Base-by-base conservation (phyloP, 208 protist genomes). In the Trypanosomatidae sp. region DNA sequence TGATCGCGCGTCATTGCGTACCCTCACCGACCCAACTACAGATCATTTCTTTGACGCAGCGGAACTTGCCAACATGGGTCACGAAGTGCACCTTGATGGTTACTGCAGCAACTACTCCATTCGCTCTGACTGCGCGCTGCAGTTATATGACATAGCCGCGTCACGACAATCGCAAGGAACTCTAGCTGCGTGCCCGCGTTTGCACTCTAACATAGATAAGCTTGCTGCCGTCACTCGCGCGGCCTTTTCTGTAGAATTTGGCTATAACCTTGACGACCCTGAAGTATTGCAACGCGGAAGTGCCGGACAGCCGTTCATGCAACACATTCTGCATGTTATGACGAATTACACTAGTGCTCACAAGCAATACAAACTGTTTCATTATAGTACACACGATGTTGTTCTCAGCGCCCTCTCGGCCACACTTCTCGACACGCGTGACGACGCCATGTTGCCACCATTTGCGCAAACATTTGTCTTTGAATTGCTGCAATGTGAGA, bases 321-420 rank as follows among this genome's bases (percentile, higher is more conserved):
- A 70, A 26, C 43, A 79, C 50, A 38, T 76, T 5, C 40, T 79
- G n/a, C 6, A 11, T 23, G 77, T 78, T 56, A 61, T 74, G 30
- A 21, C 67, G 23, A 23, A 33, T 13, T 28, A 58, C 26, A 56
- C 63, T 16, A 26, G 25, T 6, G 70, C 51, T 25, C 44, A 44
- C 2, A 67, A 53, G 33, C 59, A 1, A 18, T 78, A 53, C 47
- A 77, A 67, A 56, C 38, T 82, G 39, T 67, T 67, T 53, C 63
- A 82, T 44, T 82, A 82, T 67, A 74, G 64, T 43, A 59, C 63
- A 10, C 68, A 78, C 44, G 67, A 82, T 50, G 72, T 58, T 2
- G 64, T 64, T 5, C 35, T 82, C 19, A 48, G 41, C 2, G 58
- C 56, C 22, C 18, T 78, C n/a, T 56, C 57, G 43, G 56, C 48